Evolutionary conservation across 2,329 filamentous ascomycete genomes (phyloP).

Genomic region (Aspergillus sp.): DNA sequence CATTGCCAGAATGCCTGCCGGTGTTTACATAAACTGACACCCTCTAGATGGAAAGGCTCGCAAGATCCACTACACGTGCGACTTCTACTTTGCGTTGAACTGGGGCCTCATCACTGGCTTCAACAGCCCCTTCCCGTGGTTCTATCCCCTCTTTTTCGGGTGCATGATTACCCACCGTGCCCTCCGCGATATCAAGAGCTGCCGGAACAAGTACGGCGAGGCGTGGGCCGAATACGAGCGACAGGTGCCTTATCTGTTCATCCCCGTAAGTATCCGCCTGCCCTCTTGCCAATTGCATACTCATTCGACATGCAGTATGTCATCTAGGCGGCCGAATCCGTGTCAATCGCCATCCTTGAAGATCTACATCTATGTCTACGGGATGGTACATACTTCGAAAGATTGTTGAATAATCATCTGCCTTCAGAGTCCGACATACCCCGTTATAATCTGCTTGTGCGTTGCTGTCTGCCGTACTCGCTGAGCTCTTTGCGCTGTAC

Average conservation of each 20-base stretch:
- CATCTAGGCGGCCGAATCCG: conserved; percentile 24
- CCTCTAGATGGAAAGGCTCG: conserved; percentile 56
- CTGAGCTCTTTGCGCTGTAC: not conserved
- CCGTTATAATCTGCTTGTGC: conserved; percentile 1
- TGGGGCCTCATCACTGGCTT: conserved; percentile 81
- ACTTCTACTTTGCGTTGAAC: conserved; percentile 64
- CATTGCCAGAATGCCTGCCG: not conserved
- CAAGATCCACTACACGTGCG: conserved; percentile 74
- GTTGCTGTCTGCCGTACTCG: not conserved
- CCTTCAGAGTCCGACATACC: conserved; percentile 1
- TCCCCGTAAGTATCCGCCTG: conserved; percentile 47
- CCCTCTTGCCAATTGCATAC: conserved; percentile 1
- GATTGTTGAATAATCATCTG: too few species aligned
- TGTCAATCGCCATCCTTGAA: too few species aligned
- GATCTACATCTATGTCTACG: too few species aligned
- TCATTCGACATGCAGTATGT: conserved; percentile 17
- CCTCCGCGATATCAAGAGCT: conserved; percentile 63
- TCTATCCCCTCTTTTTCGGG: conserved; percentile 74
- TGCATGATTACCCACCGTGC: conserved; percentile 74
- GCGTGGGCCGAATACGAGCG: conserved; percentile 74
- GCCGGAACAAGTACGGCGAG: conserved; percentile 68
- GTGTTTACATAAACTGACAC: conserved; percentile 10
- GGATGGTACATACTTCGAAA: too few species aligned
- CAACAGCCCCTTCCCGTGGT: conserved; percentile 75
- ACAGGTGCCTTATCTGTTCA: conserved; percentile 73